Percentiles rank a stretch among this genome's conserved stretches.
These are phyloP conservation scores for Quercus tomentella DNA, from an alignment of 331 rosid genomes.

Conservation along the genomic window DNA sequence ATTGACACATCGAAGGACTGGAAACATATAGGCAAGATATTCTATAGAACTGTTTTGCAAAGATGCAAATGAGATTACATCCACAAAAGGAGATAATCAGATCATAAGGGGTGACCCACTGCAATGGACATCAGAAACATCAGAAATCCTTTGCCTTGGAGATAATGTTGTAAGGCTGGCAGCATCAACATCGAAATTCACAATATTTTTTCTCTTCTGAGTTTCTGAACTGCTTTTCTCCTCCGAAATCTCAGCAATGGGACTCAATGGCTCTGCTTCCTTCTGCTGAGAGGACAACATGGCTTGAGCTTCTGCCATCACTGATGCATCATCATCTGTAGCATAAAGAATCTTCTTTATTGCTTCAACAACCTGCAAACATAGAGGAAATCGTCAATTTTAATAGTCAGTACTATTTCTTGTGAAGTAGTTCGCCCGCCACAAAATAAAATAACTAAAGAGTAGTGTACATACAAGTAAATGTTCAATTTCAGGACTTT, in stretches of 20 bases:
- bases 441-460: background rate
- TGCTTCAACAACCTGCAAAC: slow-evolving; percentile 70
- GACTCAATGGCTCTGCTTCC: slow-evolving; percentile 59
- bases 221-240: slow-evolving; percentile 62
- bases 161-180: slow-evolving; percentile 54
- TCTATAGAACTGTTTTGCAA: background rate
- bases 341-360: slow-evolving; percentile 87
- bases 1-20: background rate
- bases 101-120: slow-evolving; percentile 89
- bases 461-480: slow-evolving; percentile 38
- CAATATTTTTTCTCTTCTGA: slow-evolving; percentile 68
- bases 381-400: background rate
- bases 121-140: slow-evolving; percentile 78
- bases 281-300: slow-evolving; percentile 39
- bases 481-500: slow-evolving; percentile 61
- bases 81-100: slow-evolving; percentile 25
- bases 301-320: slow-evolving; percentile 85
- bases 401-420: background rate
- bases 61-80: slow-evolving; percentile 9
- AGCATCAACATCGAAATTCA: slow-evolving; percentile 67
- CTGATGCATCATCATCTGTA: slow-evolving; percentile 63
- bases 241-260: slow-evolving; percentile 70
- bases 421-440: background rate
- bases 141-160: slow-evolving; percentile 81
- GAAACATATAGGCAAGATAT: background rate